Evolutionary conservation across 768 basidiomycete genomes (phyloP), one percentile per base, ranked within the genome.

Genomic region (Mycena epipterygia): DNA sequence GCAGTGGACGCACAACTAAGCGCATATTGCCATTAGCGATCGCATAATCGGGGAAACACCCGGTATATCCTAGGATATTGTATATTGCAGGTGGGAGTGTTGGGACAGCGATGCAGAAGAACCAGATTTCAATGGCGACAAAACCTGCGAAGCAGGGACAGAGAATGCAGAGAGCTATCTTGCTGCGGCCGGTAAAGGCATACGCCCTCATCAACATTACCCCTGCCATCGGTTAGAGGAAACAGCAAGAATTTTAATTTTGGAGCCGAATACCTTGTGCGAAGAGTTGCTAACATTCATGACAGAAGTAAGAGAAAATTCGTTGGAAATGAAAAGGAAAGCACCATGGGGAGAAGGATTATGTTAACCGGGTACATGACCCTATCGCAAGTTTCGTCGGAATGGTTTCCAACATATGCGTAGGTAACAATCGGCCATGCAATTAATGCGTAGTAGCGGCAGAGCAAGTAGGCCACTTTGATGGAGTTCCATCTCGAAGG

Each of bases 131-230:
- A 14, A 81, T 69, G 1, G 73, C 81, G 19, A 82, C 61, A 17
- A 86, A 78, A 12, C 72, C 74, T 4, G 74, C 56, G 68, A 81
- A 85, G 64, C 79, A 78, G 9, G 67, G 23, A 11, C 77, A 74
- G 44, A 86, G 70, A 25, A 82, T 39, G 12, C 60, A 55, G 6
- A 85, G 77, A 32, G 83, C 66, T 12, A 63, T 70, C 46, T 65
- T 69, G 56, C 76, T 80, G 51, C 83, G 79, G 8, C 84, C 84
- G 7, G 83, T 74, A 65, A 86, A 86, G 8, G 83, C 85, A 59
- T 83, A 84, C 21, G 84, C 82, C 35, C 85, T 80, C 80, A 85
- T 83, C 60, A 85, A 33, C 80, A 86, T 84, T 27, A 86, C 84
- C 49, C 76, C 85, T 85, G 60, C 2, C 23, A 44, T 62, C 32